Conservation (phyloP, 164 flowering plant genomes). For the Piper longum region DNA sequence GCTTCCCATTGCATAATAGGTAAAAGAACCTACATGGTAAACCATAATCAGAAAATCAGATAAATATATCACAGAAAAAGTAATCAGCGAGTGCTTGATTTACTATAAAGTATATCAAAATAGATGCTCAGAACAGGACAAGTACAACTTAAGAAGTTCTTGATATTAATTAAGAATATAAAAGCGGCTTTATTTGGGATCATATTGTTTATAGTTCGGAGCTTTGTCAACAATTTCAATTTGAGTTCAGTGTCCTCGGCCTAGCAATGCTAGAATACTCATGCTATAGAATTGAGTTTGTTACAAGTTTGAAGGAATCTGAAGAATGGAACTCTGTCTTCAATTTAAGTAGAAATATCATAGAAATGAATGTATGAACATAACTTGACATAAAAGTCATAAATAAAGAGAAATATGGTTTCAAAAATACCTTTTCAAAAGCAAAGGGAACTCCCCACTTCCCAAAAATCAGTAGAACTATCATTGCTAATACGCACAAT, state of each 20-base stretch:
- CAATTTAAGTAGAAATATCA: neutral
- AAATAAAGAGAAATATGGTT: neutral
- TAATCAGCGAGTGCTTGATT: neutral
- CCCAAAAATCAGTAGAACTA: slow-evolving; percentile 29
- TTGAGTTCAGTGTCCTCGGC: neutral
- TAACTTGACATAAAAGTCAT: neutral
- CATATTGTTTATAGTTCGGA: neutral
- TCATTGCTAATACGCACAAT: slow-evolving; percentile 20
- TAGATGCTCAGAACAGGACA: neutral
- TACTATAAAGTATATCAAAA: neutral
- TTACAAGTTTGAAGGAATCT: neutral
- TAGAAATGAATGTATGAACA: neutral
- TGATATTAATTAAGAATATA: neutral
- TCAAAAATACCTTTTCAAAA: slow-evolving; percentile 59
- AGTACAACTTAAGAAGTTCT: neutral
- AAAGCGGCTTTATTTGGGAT: neutral
- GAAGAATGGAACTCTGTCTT: neutral
- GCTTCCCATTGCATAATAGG: slow-evolving; percentile 98
- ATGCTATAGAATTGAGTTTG: neutral
- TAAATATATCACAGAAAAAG: neutral
- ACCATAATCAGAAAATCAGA: neutral
- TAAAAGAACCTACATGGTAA: slow-evolving; percentile 49
- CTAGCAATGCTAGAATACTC: neutral
- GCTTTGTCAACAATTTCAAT: neutral
- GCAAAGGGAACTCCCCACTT: slow-evolving; percentile 91